A percentile compares a stretch with the other conserved stretches of the same genome.
These are phyloP conservation scores for Oligophagozyma castellii DNA, from an alignment of 1,139 yeast species.

Conservation along the genomic window DNA sequence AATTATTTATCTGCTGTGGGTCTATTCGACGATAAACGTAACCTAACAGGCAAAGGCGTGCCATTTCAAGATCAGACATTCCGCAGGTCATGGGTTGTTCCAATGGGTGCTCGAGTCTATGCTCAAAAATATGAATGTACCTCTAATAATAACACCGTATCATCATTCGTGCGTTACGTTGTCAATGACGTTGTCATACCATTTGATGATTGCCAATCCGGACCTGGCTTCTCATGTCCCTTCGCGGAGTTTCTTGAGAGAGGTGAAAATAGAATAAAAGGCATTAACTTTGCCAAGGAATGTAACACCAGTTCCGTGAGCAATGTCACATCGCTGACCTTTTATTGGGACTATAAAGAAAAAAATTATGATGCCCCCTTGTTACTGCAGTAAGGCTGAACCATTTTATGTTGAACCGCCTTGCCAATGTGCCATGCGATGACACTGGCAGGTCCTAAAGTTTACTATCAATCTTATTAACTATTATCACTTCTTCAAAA, in stretches of 20 bases:
- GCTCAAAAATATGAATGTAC: conserved; percentile 37
- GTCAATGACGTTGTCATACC: conserved; percentile 53
- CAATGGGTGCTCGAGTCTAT: conserved; percentile 44
- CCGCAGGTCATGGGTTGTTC: conserved; percentile 24
- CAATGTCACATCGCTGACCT: conserved; percentile 13
- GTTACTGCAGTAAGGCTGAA: background rate
- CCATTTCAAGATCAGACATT: conserved; percentile 26
- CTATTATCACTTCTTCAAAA: too few species aligned
- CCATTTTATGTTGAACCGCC: too few species aligned
- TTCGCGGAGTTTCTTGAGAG: conserved; percentile 29
- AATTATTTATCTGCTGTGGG: conserved; percentile 40
- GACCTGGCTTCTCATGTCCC: conserved; percentile 52
- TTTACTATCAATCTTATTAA: too few species aligned
- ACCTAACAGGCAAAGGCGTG: conserved; percentile 23
- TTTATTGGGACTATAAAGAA: conserved; percentile 21
- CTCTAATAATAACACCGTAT: conserved; percentile 4
- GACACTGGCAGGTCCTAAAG: too few species aligned
- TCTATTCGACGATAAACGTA: conserved; percentile 26
- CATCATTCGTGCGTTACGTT: conserved; percentile 34
- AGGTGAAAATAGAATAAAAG: conserved; percentile 26
- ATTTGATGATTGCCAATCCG: conserved; percentile 34
- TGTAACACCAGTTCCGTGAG: conserved; percentile 22
- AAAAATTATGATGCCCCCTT: conserved; percentile 4
- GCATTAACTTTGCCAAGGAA: conserved; percentile 24
- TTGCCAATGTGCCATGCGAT: too few species aligned